Conservation (phyloP, 1,284 basidiomycete species). For the Phellinidium pouzarii region DNA sequence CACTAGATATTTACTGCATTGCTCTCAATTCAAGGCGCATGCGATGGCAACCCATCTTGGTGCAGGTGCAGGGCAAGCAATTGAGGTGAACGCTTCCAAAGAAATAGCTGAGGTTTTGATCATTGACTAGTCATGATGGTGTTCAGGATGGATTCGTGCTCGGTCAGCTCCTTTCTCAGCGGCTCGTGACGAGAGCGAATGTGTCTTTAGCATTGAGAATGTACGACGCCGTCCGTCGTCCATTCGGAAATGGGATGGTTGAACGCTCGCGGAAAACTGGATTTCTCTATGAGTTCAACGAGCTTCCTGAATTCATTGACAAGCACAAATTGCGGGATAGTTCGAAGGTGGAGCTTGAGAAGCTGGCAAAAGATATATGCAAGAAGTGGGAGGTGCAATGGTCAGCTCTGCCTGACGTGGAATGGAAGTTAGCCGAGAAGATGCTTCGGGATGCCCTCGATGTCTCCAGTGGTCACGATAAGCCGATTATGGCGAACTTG, state of each 20-base stretch:
- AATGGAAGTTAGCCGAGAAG: slow-evolving; percentile 12
- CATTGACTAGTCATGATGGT: not conserved
- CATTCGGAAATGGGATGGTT: slow-evolving; percentile 17
- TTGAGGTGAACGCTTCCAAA: slow-evolving; percentile 28
- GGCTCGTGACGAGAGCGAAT: slow-evolving; percentile 15
- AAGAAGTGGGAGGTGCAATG: slow-evolving; percentile 29
- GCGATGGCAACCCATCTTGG: slow-evolving; percentile 36
- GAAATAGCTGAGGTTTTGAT: not conserved
- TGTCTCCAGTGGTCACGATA: no score
- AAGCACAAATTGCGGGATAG: not conserved
- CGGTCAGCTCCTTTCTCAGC: slow-evolving; percentile 28
- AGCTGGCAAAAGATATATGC: slow-evolving; percentile 26
- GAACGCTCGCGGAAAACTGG: slow-evolving; percentile 12
- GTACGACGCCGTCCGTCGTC: slow-evolving; percentile 25
- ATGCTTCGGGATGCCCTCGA: not conserved
- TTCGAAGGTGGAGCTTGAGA: slow-evolving; percentile 20
- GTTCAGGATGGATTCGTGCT: slow-evolving; percentile 33
- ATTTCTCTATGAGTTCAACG: slow-evolving; percentile 16
- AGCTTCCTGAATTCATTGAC: slow-evolving; percentile 5
- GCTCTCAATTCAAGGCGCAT: slow-evolving; percentile 30
- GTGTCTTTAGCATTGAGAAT: slow-evolving; percentile 21
- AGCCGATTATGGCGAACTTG: no score
- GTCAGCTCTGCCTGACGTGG: slow-evolving; percentile 16
- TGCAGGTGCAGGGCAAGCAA: slow-evolving; percentile 35
- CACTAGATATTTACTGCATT: not conserved